Conservation (phyloP, 2,329 filamentous ascomycete species). For the Paraphaeosphaeria minitans region DNA sequence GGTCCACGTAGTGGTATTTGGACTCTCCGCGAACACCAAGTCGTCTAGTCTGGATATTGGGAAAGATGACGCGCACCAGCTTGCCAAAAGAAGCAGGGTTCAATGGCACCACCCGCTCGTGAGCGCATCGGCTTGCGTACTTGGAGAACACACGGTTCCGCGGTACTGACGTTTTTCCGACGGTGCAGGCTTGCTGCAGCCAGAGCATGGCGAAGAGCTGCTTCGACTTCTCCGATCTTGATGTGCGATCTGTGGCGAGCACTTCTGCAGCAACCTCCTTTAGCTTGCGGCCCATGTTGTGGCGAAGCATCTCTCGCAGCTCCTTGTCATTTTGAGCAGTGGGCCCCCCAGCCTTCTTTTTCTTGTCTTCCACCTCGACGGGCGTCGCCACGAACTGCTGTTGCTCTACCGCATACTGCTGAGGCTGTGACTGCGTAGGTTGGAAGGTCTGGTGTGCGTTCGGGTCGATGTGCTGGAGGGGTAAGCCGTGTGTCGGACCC, state of each 20-base stretch:
- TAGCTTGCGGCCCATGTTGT: constrained; percentile 69
- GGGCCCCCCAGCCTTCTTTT: constrained; percentile 61
- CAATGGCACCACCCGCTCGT: constrained; percentile 88
- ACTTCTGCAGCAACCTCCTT: constrained; percentile 76
- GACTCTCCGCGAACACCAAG: constrained; percentile 94
- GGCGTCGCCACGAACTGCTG: constrained; percentile 35
- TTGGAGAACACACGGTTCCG: constrained; percentile 93
- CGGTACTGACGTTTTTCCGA: constrained; percentile 84
- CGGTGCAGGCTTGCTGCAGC: constrained; percentile 72
- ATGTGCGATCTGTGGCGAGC: constrained; percentile 78
- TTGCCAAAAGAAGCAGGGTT: constrained; percentile 99
- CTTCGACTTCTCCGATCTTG: constrained; percentile 80
- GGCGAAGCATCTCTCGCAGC: constrained; percentile 74
- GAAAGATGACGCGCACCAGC: constrained; percentile 93
- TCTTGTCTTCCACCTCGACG: constrained; percentile 50
- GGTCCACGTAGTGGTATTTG: constrained; percentile 87
- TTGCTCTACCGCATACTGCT: constrained; percentile 15
- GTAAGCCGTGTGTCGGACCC: constrained; percentile 23
- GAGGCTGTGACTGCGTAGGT: constrained; percentile 26
- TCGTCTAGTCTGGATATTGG: constrained; percentile 88
- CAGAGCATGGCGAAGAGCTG: constrained; percentile 90
- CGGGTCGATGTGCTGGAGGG: constrained; percentile 35
- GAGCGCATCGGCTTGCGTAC: constrained; percentile 91
- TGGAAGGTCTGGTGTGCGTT: constrained; percentile 31
- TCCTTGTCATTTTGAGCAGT: constrained; percentile 82